phyloP scores from a whole-genome alignment of 1,139 yeast genomes.

The Sugiyamaella grinbergsii region DNA sequence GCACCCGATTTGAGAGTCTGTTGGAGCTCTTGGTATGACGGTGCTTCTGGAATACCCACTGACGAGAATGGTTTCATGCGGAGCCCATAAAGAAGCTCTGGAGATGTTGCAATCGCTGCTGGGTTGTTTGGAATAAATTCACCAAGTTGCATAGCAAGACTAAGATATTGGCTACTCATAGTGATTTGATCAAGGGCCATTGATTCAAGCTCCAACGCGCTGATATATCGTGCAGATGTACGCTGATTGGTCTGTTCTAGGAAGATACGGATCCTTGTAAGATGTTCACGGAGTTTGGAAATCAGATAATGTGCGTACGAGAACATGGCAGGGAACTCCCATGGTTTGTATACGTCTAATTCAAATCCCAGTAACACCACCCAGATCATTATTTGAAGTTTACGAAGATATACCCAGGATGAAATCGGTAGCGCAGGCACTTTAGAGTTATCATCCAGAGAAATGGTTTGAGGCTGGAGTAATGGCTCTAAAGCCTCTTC shows the following conservation, averaged over 20 bases:
- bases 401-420: slow-evolving; percentile 66
- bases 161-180: slow-evolving; percentile 46
- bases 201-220: slow-evolving; percentile 44
- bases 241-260: slow-evolving; percentile 44
- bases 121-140: slow-evolving; percentile 45
- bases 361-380: slow-evolving; percentile 76
- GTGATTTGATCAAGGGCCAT: slow-evolving; percentile 45
- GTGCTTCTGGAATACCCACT: slow-evolving; percentile 75
- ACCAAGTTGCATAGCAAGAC: slow-evolving; percentile 46
- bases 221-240: slow-evolving; percentile 33
- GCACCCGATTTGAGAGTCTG: slow-evolving; percentile 16
- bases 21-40: slow-evolving; percentile 46
- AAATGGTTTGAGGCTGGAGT: slow-evolving; percentile 6
- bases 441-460: slow-evolving; percentile 16
- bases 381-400: slow-evolving; percentile 69
- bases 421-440: slow-evolving; percentile 40
- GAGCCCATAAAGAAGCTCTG: slow-evolving; percentile 59
- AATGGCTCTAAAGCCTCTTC: slow-evolving; percentile 61
- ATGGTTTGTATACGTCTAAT: slow-evolving; percentile 68
- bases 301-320: slow-evolving; percentile 65
- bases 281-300: slow-evolving; percentile 52
- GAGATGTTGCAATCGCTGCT: slow-evolving; percentile 43
- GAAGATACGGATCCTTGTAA: slow-evolving; percentile 52
- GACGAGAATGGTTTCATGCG: slow-evolving; percentile 83
- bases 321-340: slow-evolving; percentile 69